phyloP scores from a whole-genome alignment of 768 basidiomycete genomes.

The Mycena polygramma region DNA sequence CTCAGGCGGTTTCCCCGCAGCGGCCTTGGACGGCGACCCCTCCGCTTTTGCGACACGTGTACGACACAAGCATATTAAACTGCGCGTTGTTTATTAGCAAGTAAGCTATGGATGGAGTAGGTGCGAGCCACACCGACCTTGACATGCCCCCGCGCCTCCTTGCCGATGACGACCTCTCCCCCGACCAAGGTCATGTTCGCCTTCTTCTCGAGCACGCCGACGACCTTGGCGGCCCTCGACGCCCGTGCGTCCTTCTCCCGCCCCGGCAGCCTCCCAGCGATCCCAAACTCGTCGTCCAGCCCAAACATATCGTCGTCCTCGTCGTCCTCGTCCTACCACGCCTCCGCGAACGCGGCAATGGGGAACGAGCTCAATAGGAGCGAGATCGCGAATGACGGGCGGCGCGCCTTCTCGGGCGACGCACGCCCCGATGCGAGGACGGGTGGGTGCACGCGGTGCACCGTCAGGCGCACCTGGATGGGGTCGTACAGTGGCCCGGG shows the following conservation, averaged over 20 bases:
- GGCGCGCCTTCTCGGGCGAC: too few relatives aligned
- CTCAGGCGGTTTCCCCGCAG: too few relatives aligned
- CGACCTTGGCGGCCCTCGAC: too few relatives aligned
- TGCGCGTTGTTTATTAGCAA: slow-evolving; percentile 45
- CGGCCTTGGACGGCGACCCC: too few relatives aligned
- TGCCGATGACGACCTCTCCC: too few relatives aligned
- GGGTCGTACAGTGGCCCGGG: slow-evolving; percentile 97
- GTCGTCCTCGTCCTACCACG: slow-evolving; percentile 98
- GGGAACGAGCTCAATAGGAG: slow-evolving; percentile 84
- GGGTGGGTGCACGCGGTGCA: slow-evolving; percentile 76
- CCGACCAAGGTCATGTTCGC: too few relatives aligned
- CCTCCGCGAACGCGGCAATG: slow-evolving; percentile 92
- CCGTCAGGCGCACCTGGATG: slow-evolving; percentile 88
- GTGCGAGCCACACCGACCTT: too few relatives aligned
- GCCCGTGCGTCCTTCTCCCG: slow-evolving; percentile 52
- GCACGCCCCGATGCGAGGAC: slow-evolving; percentile 62
- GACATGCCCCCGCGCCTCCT: slow-evolving; percentile 81
- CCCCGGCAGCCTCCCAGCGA: slow-evolving; percentile 56
- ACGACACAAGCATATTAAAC: slow-evolving; percentile 96
- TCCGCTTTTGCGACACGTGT: slow-evolving; percentile 94
- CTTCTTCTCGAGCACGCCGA: too few relatives aligned
- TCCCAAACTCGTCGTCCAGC: slow-evolving; percentile 72
- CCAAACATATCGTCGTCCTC: slow-evolving; percentile 94
- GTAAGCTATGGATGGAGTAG: too few relatives aligned
- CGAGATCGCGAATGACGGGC: slow-evolving; percentile 84